phyloP scores from a whole-genome alignment of 768 basidiomycete species.

The Termitomyces eurrhizus region DNA sequence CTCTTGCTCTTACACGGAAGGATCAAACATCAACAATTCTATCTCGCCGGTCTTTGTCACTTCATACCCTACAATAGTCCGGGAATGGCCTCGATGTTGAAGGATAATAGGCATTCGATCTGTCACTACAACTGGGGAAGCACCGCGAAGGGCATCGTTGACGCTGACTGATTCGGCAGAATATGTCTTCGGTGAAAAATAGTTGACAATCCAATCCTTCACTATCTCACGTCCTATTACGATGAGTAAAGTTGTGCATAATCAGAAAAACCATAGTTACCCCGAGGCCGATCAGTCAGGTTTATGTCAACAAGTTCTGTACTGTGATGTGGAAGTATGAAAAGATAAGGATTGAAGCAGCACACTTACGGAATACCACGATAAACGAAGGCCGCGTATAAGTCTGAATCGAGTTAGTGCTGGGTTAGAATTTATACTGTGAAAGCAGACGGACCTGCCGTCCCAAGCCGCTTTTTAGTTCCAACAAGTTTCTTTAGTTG shows the following conservation, averaged over 20 bases:
- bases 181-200: slow-evolving; percentile 47
- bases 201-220: slow-evolving; percentile 69
- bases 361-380: slow-evolving; percentile 76
- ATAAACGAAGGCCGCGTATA: slow-evolving; percentile 75
- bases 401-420: slow-evolving; percentile 37
- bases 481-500: slow-evolving; percentile 54
- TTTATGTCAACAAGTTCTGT: slow-evolving; percentile 66
- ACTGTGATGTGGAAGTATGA: slow-evolving; percentile 27
- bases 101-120: slow-evolving; percentile 78
- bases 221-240: slow-evolving; percentile 40
- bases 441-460: slow-evolving; percentile 50
- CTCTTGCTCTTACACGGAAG: slow-evolving; percentile 47
- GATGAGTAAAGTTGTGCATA: background rate
- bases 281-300: slow-evolving; percentile 36
- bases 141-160: slow-evolving; percentile 49
- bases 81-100: slow-evolving; percentile 83
- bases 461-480: slow-evolving; percentile 77
- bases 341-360: background rate
- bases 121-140: slow-evolving; percentile 51
- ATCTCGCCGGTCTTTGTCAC: slow-evolving; percentile 49
- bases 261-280: slow-evolving; percentile 23
- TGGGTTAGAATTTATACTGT: background rate
- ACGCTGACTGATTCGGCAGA: slow-evolving; percentile 30
- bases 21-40: slow-evolving; percentile 77
- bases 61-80: slow-evolving; percentile 84